Evolutionary conservation across 352 stramenopile genomes (phyloP), one percentile per base, ranked within the genome.

Genomic region (Detonula confervacea): DNA sequence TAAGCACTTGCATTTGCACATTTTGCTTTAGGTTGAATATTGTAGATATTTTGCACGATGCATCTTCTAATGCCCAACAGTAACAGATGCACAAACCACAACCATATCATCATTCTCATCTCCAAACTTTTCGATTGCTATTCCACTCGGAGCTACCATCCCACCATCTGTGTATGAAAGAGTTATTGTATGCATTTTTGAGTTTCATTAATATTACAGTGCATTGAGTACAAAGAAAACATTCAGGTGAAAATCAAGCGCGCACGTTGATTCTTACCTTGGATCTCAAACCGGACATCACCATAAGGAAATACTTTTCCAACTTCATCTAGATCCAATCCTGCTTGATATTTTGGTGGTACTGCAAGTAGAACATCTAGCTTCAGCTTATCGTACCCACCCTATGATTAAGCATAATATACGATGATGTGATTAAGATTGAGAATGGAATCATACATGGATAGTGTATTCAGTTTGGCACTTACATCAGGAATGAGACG

Each of bases 71-170:
- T 94, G 88, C 4, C 90, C 90, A 27, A 95, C 88, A 18, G 80
- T 87, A 8, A 95, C 87, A 52, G 74, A 85, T 20, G 73, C 80
- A 75, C 86, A 92, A 9, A 92, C 88, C 30, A 95, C 80, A 46
- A 95, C 85, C 88, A 94, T 93, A 54, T 93, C 90, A 60, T 93
- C 87, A 74, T 84, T 85, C 8, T 56, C 77, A 83, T 95, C 90
- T 2, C 90, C 90, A n/a, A 95, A 65, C 52, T 29, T 75, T 39
- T 92, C 87, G 75, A 95, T 92, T 0, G 84, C 86, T 73, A 93
- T 95, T 14, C 90, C 90, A 79, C 71, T 88, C 1, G 83, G 80
- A 29, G 88, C 87, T 24, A 94, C 62, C 87, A 93, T 92, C 12
- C 90, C 90, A 33, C 90, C 90, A 74, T 91, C 80, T 65, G 5